A percentile compares a stretch with the other conserved stretches of the same genome.
These are phyloP conservation scores for Cladophialophora chaetospira DNA, from an alignment of 2,329 filamentous ascomycete genomes.

Conservation along the genomic window DNA sequence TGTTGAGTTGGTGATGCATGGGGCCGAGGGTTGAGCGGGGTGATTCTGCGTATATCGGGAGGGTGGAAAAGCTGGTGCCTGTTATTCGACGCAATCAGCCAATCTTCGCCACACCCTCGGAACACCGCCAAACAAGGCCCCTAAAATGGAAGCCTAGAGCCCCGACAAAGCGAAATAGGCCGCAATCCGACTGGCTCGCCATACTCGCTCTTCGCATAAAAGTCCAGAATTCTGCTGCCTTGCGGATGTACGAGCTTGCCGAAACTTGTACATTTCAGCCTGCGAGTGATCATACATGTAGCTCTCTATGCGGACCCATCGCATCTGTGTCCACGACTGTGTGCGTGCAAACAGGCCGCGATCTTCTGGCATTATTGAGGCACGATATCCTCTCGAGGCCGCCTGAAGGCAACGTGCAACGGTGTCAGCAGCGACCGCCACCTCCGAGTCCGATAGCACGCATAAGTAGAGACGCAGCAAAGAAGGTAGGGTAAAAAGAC, in stretches of 20 bases:
- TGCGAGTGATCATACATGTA: background rate
- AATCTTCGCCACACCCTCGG: slow-evolving; percentile 18
- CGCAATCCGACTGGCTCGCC: slow-evolving; percentile 3
- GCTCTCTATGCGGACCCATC: no score
- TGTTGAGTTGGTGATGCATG: background rate
- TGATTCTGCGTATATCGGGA: slow-evolving; percentile 25
- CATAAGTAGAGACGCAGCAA: no score
- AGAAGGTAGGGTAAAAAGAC: background rate
- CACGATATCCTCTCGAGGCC: no score
- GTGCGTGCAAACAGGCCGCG: no score
- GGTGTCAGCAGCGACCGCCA: no score
- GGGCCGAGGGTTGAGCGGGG: slow-evolving; percentile 6
- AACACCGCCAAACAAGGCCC: background rate
- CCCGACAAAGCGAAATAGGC: background rate
- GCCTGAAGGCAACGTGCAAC: no score
- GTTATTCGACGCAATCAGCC: slow-evolving; percentile 17
- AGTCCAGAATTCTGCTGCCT: background rate
- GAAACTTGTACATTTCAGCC: background rate
- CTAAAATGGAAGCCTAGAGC: background rate
- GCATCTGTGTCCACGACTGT: background rate
- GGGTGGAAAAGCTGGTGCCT: slow-evolving; percentile 27
- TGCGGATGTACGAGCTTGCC: background rate
- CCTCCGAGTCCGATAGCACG: no score
- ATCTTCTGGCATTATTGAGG: no score
- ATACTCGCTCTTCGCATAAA: background rate